A percentile compares a stretch with the other conserved stretches of the same genome.
Conservation (phyloP, 1,284 basidiomycete genomes). For the Trichosporon faecale region DNA sequence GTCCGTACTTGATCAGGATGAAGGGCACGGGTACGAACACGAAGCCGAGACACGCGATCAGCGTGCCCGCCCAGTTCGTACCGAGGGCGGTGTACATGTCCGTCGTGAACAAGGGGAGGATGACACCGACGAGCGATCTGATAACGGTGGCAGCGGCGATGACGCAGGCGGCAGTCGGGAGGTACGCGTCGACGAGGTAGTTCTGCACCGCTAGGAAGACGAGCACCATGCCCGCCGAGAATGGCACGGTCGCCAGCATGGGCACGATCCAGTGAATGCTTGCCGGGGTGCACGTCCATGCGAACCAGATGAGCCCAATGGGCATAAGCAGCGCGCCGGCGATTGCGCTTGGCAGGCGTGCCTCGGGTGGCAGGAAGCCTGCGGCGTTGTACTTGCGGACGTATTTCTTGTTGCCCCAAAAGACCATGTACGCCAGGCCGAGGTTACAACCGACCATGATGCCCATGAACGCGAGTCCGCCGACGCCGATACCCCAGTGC, state of each 20-base stretch:
- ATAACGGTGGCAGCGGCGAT: slow-evolving; percentile 66
- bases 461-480: slow-evolving; percentile 63
- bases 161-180: slow-evolving; percentile 56
- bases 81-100: slow-evolving; percentile 60
- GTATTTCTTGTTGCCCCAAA: slow-evolving; percentile 31
- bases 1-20: slow-evolving; percentile 2
- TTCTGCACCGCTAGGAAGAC: slow-evolving; percentile 36
- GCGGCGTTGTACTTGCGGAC: slow-evolving; percentile 20
- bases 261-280: slow-evolving; percentile 62
- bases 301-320: slow-evolving; percentile 33
- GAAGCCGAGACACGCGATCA: slow-evolving; percentile 36
- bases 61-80: slow-evolving; percentile 58
- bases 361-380: slow-evolving; percentile 44
- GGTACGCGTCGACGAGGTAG: slow-evolving; percentile 65
- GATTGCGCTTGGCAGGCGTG: slow-evolving; percentile 61
- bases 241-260: slow-evolving; percentile 61
- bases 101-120: slow-evolving; percentile 60
- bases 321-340: slow-evolving; percentile 60
- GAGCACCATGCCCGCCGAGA: slow-evolving; percentile 53
- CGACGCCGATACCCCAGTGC: slow-evolving; percentile 52
- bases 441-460: slow-evolving; percentile 61
- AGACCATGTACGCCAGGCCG: slow-evolving; percentile 59
- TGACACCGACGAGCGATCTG: slow-evolving; percentile 61
- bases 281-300: slow-evolving; percentile 59
- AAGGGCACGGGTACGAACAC: slow-evolving; percentile 23